phyloP scores from a whole-genome alignment of 1,284 basidiomycete genomes.

The Trametes hirsuta region DNA sequence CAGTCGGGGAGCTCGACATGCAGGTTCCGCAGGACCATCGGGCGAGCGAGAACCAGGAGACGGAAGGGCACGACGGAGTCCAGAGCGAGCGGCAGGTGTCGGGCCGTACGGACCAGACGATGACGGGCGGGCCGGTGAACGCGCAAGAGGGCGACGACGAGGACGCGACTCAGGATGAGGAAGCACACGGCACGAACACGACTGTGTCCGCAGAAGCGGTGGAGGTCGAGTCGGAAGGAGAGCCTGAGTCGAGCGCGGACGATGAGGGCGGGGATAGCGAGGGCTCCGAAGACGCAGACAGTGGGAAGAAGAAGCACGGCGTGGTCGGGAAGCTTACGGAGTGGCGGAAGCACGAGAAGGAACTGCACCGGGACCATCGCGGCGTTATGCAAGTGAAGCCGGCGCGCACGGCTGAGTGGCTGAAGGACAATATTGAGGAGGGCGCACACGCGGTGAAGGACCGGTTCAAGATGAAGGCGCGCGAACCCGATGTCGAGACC shows the following conservation, averaged over 20 bases:
- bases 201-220: conserved; percentile 41
- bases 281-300: conserved; percentile 11
- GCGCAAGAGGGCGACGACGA: conserved; percentile 15
- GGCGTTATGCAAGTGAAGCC: conserved; percentile 55
- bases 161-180: conserved; percentile 18
- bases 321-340: conserved; percentile 35
- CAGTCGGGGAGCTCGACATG: conserved; percentile 28
- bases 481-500: conserved; percentile 41
- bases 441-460: conserved; percentile 36
- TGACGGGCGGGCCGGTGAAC: conserved; percentile 20
- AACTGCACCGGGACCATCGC: conserved; percentile 49
- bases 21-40: conserved; percentile 13
- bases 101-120: conserved; percentile 15
- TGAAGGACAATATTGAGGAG: conserved; percentile 45
- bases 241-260: conserved; percentile 29
- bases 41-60: conserved; percentile 20
- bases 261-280: conserved; percentile 39
- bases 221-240: conserved; percentile 43
- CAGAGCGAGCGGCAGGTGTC: background rate
- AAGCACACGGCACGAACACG: conserved; percentile 29
- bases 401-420: conserved; percentile 54
- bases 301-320: conserved; percentile 36
- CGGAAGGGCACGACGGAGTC: conserved; percentile 15
- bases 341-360: conserved; percentile 45
- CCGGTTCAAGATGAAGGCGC: conserved; percentile 38